Evolutionary conservation across 306 rosid genomes (phyloP).

Genomic region (Ormosia emarginata): DNA sequence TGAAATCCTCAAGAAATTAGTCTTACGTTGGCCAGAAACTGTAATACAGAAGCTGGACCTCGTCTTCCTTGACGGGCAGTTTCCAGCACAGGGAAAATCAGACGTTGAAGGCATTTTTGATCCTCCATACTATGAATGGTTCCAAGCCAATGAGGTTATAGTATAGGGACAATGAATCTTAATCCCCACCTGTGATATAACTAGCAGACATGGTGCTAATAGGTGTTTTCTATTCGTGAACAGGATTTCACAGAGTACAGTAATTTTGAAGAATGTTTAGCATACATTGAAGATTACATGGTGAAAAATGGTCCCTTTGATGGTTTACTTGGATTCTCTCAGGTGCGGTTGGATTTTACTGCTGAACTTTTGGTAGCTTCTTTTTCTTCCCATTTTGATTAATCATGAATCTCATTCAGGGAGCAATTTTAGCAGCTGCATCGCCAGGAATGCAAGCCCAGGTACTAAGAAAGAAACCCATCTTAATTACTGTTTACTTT

Average conservation of each 20-base stretch:
- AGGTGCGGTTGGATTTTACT: conserved; percentile 5
- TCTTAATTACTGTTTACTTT: not conserved
- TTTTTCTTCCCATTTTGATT: not conserved
- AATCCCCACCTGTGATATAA: not conserved
- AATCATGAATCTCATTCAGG: conserved; percentile 21
- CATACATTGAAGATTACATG: conserved; percentile 50
- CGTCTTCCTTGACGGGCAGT: conserved; percentile 40
- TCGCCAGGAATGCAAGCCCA: conserved; percentile 49
- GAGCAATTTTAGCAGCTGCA: conserved; percentile 43
- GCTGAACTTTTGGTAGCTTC: not conserved
- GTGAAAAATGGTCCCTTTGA: conserved; percentile 55
- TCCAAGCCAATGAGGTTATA: conserved; percentile 44
- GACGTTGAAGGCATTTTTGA: conserved; percentile 35
- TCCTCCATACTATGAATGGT: conserved; percentile 64
- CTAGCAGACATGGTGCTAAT: not conserved
- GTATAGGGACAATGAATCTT: not conserved
- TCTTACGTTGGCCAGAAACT: conserved; percentile 31
- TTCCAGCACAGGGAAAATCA: conserved; percentile 44
- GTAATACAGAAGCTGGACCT: conserved; percentile 41
- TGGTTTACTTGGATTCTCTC: conserved; percentile 54
- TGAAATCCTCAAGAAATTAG: conserved; percentile 35
- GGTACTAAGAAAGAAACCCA: conserved; percentile 20
- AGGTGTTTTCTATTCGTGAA: not conserved
- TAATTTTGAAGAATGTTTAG: conserved; percentile 42
- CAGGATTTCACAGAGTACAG: conserved; percentile 30